phyloP scores from a whole-genome alignment of 2,329 filamentous ascomycete genomes.

The Alternaria gaisen region DNA sequence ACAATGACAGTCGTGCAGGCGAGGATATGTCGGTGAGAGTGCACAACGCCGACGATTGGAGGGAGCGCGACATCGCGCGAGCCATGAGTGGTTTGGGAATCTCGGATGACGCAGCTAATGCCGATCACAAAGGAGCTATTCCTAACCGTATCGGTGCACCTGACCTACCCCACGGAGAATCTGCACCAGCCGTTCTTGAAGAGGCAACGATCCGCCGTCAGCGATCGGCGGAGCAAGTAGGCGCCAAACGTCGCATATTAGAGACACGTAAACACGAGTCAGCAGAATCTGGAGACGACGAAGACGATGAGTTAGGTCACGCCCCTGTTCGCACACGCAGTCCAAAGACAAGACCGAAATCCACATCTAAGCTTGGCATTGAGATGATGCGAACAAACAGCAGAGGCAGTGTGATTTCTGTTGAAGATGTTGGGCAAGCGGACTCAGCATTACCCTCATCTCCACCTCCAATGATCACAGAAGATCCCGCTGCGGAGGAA shows the following conservation, averaged over 20 bases:
- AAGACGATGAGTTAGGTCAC: slow-evolving; percentile 86
- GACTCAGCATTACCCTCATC: slow-evolving; percentile 48
- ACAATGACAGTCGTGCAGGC: slow-evolving; percentile 75
- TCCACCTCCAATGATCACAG: slow-evolving; percentile 53
- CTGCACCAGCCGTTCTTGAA: slow-evolving; percentile 68
- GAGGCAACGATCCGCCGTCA: slow-evolving; percentile 63
- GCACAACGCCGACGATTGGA: slow-evolving; percentile 80
- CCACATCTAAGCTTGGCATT: slow-evolving; percentile 82
- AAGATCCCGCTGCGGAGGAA: slow-evolving; percentile 51
- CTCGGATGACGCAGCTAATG: slow-evolving; percentile 65
- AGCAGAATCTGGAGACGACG: slow-evolving; percentile 89
- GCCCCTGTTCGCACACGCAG: slow-evolving; percentile 61
- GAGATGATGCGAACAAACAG: slow-evolving; percentile 99
- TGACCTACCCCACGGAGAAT: slow-evolving; percentile 56
- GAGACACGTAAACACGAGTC: slow-evolving; percentile 78
- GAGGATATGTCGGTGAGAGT: slow-evolving; percentile 82
- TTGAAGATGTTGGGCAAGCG: slow-evolving; percentile 54
- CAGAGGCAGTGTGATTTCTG: slow-evolving; percentile 75
- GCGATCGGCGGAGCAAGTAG: slow-evolving; percentile 76
- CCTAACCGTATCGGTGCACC: slow-evolving; percentile 46
- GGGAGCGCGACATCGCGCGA: slow-evolving; percentile 63
- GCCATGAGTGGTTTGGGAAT: slow-evolving; percentile 77
- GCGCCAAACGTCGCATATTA: slow-evolving; percentile 75
- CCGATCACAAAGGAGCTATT: slow-evolving; percentile 44
- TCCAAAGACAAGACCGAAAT: slow-evolving; percentile 57